Percentiles rank a stretch among this genome's conserved stretches.
phyloP scores from a whole-genome alignment of 441 rosid genomes.

The Raphanus hybrid region DNA sequence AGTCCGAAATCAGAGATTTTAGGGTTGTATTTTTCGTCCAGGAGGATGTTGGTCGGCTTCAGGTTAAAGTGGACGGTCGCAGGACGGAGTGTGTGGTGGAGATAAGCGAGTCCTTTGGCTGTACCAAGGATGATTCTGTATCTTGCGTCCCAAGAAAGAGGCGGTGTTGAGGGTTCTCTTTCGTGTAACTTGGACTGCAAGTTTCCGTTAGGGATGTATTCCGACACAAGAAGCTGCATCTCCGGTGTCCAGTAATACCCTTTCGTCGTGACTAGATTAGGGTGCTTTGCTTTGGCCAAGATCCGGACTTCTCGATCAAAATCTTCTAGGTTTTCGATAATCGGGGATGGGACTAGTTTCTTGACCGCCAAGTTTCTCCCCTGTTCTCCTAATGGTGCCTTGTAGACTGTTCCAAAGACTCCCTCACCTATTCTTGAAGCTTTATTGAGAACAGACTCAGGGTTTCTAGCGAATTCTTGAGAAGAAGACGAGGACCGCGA shows the following conservation, averaged over 20 bases:
- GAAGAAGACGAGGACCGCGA: constrained; percentile 40
- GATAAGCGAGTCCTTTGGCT: constrained; percentile 82
- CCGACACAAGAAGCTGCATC: constrained; percentile 71
- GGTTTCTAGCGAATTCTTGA: constrained; percentile 52
- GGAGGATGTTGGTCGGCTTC: constrained; percentile 80
- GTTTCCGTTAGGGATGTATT: constrained; percentile 71
- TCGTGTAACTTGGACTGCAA: constrained; percentile 75
- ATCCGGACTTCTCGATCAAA: constrained; percentile 75
- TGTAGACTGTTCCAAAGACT: constrained; percentile 83
- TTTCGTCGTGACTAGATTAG: constrained; percentile 61
- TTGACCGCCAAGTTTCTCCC: constrained; percentile 68
- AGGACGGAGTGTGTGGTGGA: constrained; percentile 83
- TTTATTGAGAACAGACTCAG: constrained; percentile 68
- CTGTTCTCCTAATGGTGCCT: constrained; percentile 59
- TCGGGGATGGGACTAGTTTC: constrained; percentile 64
- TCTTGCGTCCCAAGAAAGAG: constrained; percentile 74
- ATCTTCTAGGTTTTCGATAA: constrained; percentile 70
- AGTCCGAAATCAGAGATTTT: constrained; percentile 83
- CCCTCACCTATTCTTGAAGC: constrained; percentile 84
- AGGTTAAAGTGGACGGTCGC: constrained; percentile 82
- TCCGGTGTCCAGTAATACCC: constrained; percentile 89
- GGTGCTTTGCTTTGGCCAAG: constrained; percentile 76
- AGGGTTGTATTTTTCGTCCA: constrained; percentile 69
- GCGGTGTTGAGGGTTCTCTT: constrained; percentile 51
- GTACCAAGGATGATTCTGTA: constrained; percentile 80